Percentiles rank a stretch among this genome's conserved stretches.
Evolutionary conservation across 805 yeast genomes (phyloP).

Genomic region (Saturnispora kantuleensis): DNA sequence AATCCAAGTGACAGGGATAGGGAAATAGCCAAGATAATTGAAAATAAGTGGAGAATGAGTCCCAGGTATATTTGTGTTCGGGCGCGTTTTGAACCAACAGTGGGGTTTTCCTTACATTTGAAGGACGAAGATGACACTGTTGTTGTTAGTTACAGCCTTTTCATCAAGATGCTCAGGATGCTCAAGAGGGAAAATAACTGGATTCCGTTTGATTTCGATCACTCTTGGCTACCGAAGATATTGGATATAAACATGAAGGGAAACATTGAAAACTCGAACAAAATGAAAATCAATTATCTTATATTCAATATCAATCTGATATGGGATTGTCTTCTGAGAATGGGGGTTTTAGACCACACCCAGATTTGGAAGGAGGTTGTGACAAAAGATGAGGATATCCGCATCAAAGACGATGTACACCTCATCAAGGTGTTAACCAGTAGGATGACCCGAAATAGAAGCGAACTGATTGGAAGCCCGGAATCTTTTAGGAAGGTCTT

Average conservation of each 20-base stretch:
- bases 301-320: slow-evolving; percentile 40
- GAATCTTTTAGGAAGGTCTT: slow-evolving; percentile 4
- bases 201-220: slow-evolving; percentile 19
- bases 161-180: slow-evolving; percentile 26
- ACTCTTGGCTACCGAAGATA: slow-evolving; percentile 21
- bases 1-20: slow-evolving; percentile 12
- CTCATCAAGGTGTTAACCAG: not conserved
- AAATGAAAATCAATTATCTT: slow-evolving; percentile 38
- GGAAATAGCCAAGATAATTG: slow-evolving; percentile 28
- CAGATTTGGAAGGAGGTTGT: slow-evolving; percentile 1
- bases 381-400: not conserved
- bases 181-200: slow-evolving; percentile 30
- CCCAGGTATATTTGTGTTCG: slow-evolving; percentile 19
- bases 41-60: slow-evolving; percentile 12
- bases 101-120: slow-evolving; percentile 22
- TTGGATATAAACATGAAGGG: slow-evolving; percentile 16
- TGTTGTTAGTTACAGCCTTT: slow-evolving; percentile 14
- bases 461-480: not conserved
- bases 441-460: not conserved
- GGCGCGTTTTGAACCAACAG: slow-evolving; percentile 23
- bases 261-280: slow-evolving; percentile 27
- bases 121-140: slow-evolving; percentile 3
- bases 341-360: slow-evolving; percentile 9
- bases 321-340: slow-evolving; percentile 30
- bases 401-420: not conserved